Percentiles rank a stretch among this genome's conserved stretches.
Conservation (phyloP, 768 basidiomycete genomes). For the Boletus edulis region DNA sequence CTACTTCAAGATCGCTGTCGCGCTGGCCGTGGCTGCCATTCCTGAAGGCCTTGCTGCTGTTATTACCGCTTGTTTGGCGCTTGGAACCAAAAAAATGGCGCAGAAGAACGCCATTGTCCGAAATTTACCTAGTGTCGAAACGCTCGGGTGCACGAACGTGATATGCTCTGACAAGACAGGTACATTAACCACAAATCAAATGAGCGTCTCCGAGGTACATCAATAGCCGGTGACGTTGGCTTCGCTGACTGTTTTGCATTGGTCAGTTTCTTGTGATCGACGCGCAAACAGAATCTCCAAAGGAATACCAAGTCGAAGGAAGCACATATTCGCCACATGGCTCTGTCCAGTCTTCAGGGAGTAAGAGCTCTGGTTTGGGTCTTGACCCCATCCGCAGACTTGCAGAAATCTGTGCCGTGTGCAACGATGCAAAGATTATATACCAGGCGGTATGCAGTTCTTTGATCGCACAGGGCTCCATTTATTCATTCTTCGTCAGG, state of each 20-base stretch:
- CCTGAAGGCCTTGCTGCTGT: slow-evolving; percentile 98
- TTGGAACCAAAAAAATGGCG: slow-evolving; percentile 99
- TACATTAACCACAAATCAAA: slow-evolving; percentile 94
- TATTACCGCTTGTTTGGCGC: slow-evolving; percentile 93
- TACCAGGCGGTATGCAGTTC: slow-evolving; percentile 63
- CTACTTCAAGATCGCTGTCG: slow-evolving; percentile 99
- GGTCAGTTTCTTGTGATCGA: slow-evolving; percentile 75
- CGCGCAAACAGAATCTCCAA: slow-evolving; percentile 43
- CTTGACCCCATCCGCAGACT: slow-evolving; percentile 77
- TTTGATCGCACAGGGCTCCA: not conserved
- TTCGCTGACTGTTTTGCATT: slow-evolving; percentile 6
- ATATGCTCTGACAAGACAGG: slow-evolving; percentile 99
- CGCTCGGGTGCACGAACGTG: slow-evolving; percentile 95
- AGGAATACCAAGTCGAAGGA: slow-evolving; percentile 83
- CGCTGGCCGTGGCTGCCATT: slow-evolving; percentile 97
- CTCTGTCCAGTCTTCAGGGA: slow-evolving; percentile 62
- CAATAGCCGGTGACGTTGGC: not conserved
- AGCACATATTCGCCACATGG: slow-evolving; percentile 90
- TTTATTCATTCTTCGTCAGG: slow-evolving; percentile 42
- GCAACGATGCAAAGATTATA: slow-evolving; percentile 91
- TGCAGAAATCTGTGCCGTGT: slow-evolving; percentile 89
- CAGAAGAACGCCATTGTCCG: slow-evolving; percentile 98
- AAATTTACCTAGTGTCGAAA: slow-evolving; percentile 95
- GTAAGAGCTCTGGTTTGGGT: slow-evolving; percentile 58
- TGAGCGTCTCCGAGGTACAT: slow-evolving; percentile 84